Base-by-base conservation (phyloP, 352 stramenopile genomes). In the Aphanomyces astaci region DNA sequence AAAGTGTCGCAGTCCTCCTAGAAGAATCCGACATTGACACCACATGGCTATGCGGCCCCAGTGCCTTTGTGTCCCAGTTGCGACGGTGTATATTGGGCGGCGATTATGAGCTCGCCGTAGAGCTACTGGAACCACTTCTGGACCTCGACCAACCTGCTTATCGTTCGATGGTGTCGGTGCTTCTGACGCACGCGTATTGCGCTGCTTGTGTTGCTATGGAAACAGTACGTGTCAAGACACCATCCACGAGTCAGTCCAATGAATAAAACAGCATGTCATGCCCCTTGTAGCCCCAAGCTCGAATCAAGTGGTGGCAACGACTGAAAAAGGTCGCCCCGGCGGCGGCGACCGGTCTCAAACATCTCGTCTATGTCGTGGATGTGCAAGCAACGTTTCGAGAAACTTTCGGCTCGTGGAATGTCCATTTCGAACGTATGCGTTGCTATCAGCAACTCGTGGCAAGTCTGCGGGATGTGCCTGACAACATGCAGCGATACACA, bases 341-440 rank as follows among this genome's bases (percentile, higher is more conserved):
- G 19, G 4, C 9, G 9, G 13, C 13, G 22, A 24, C 45, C 4
- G 48, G n/a, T 1, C 48, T 43, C 36, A 7, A 43, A 22, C n/a
- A 59, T 59, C 28, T 36, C n/a, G 27, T 32, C 19, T 7, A 62
- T 33, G 30, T 27, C 48, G 25, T 39, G 39, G 19, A 43, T 48
- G 30, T 32, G 17, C 24, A 36, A 4, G 7, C 32, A 2, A 36
- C 27, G 30, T n/a, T 46, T 45, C 62, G 43, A 31, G 33, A 19
- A n/a, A n/a, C n/a, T n/a, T 52, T 68, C 3, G 33, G n/a, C 2
- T 45, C 22, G 51, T 68, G 62, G 62, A 68, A 68, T 2, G 28
- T 48, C 10, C 15, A 51, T 3, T 15, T 28, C 15, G n/a, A 49
- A 32, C 30, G 62, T 27, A 15, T 48, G 46, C 1, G 25, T 10